phyloP scores from a whole-genome alignment of 768 basidiomycete species.

The Mycena rosella region DNA sequence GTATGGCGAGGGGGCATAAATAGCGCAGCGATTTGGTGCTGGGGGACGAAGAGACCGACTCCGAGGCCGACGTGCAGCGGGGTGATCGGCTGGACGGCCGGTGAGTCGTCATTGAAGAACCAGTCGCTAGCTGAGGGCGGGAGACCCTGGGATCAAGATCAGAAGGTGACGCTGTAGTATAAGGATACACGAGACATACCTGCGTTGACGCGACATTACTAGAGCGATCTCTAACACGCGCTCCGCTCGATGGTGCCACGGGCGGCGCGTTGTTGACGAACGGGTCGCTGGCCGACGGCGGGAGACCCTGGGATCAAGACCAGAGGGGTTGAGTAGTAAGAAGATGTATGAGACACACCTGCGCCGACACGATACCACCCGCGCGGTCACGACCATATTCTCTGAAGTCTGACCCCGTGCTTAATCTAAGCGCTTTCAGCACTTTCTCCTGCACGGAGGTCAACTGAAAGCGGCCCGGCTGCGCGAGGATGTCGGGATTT shows the following conservation, averaged over 20 bases:
- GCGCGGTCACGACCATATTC: background rate
- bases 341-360: too few species aligned
- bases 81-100: conserved; percentile 3
- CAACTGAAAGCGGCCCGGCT: conserved; percentile 19
- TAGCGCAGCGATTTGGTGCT: too few species aligned
- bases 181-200: too few species aligned
- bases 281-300: too few species aligned
- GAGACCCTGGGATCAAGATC: conserved; percentile 3
- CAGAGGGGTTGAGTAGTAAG: too few species aligned
- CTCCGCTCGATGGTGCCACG: too few species aligned
- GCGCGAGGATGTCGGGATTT: conserved; percentile 15
- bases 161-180: background rate
- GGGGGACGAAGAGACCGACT: conserved; percentile 12
- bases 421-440: conserved; percentile 15
- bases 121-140: conserved; percentile 21
- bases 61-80: conserved; percentile 8
- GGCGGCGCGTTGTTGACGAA: too few species aligned
- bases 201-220: too few species aligned
- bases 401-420: conserved; percentile 18
- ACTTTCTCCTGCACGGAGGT: conserved; percentile 21
- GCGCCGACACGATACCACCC: background rate
- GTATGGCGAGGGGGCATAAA: too few species aligned
- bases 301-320: too few species aligned
- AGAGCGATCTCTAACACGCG: too few species aligned
- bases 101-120: conserved; percentile 12